Base-by-base conservation (phyloP, 2,329 filamentous ascomycete genomes). In the Fusarium decemcellulare region DNA sequence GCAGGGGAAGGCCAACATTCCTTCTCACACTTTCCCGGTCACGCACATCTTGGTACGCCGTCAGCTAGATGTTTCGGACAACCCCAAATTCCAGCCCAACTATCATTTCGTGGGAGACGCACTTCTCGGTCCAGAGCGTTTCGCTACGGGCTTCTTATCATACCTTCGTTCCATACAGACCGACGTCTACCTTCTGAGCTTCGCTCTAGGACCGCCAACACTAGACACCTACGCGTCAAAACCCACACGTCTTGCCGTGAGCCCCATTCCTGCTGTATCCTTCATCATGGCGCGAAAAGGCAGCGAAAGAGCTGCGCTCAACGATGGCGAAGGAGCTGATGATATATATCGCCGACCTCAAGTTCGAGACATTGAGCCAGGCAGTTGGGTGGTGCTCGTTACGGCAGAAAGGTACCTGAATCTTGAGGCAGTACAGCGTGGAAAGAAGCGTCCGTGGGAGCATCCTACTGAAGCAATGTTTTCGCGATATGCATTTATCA, bases 21-120 rank as follows among this genome's bases (percentile, higher is more conserved):
- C 47, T 36, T 30, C 30, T 12, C 30, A 18, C 29, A 30, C 2
- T 50, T 36, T 50, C 30, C 47, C 47, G 2, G 47, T 50, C 30
- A 50, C 30, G 30, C 47, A 50, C n/a, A 37, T 50, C 14, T 37
- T 36, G 29, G 30, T 50, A 7, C 47, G 32, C 18, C 47, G 30
- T 16, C 30, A 50, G 30, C n/a, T 34, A 14, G 47, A 50, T 34
- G 29, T 50, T 4, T 34, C 30, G 11, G 47, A 50, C 9, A 15
- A 36, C 18, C 30, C 8, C 18, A 18, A 23, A 14, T 50, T 37
- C 14, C 47, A 50, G 8, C 15, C 29, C 12, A 6, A 34, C 30
- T 50, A 8, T 14, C 30, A 50, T 37, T 50, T 50, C n/a, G 18
- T 50, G 15, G 47, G 47, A 36, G 47, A 50, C 18, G 47, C 47